A percentile compares a stretch with the other conserved stretches of the same genome.
phyloP scores from a whole-genome alignment of 805 yeast species.

The Pichia cephalocereana region DNA sequence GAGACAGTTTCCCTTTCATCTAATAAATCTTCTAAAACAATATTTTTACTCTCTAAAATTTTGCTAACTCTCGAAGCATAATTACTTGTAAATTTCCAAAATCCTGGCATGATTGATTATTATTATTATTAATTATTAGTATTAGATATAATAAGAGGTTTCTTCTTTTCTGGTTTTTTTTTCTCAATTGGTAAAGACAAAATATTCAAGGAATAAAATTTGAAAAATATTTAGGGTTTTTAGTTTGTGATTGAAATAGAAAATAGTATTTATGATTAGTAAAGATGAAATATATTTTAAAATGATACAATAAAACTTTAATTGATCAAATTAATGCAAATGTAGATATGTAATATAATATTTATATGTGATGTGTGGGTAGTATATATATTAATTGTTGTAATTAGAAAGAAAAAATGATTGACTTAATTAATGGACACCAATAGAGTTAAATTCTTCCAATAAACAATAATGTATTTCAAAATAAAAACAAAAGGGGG shows the following conservation, averaged over 20 bases:
- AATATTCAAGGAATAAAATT: too few species aligned
- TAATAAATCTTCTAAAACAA: constrained; percentile 46
- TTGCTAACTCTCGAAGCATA: constrained; percentile 50
- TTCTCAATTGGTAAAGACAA: too few species aligned
- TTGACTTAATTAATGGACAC: too few species aligned
- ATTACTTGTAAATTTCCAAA: constrained; percentile 37
- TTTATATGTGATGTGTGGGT: too few species aligned
- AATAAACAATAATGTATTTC: too few species aligned
- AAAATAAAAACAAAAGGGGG: too few species aligned
- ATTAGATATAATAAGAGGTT: not conserved
- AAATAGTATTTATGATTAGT: not conserved
- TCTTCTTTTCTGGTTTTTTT: too few species aligned
- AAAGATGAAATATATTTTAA: not conserved
- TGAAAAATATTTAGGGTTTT: too few species aligned
- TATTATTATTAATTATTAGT: not conserved
- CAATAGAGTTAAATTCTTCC: too few species aligned
- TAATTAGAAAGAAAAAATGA: too few species aligned
- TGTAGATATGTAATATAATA: not conserved
- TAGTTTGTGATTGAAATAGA: not conserved
- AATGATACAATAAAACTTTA: not conserved
- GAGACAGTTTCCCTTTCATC: constrained; percentile 71
- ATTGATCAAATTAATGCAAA: not conserved
- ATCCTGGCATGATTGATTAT: constrained; percentile 23
- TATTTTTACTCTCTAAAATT: constrained; percentile 39
- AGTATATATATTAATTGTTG: too few species aligned